A percentile compares a stretch with the other conserved stretches of the same genome.
These are phyloP conservation scores for Solanum pimpinellifolium DNA, from an alignment of 257 asterid species.

Conservation along the genomic window DNA sequence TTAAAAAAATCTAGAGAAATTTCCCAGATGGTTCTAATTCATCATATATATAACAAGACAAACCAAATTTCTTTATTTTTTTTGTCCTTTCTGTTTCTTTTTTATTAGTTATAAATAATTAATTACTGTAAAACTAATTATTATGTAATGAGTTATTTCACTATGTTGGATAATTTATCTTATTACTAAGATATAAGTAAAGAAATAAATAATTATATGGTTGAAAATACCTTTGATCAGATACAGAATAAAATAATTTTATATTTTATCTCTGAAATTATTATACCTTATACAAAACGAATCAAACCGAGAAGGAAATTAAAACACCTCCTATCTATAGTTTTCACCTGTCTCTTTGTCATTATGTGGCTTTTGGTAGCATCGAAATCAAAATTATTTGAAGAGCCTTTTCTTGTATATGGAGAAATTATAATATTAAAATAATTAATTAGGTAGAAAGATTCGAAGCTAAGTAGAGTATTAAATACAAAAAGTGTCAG, in stretches of 20 bases:
- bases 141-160: no score
- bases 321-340: not conserved
- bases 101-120: not conserved
- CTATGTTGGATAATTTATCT: not conserved
- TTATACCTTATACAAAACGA: no score
- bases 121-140: no score
- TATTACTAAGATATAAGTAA: no score
- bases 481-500: not conserved
- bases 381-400: not conserved
- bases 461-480: not conserved
- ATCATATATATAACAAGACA: not conserved
- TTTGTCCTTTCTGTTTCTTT: not conserved
- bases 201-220: no score
- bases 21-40: no score
- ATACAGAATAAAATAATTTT: rapidly evolving
- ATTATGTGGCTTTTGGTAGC: not conserved
- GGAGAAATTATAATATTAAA: not conserved
- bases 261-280: no score
- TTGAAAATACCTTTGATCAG: no score
- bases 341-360: not conserved
- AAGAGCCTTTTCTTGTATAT: not conserved
- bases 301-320: not conserved
- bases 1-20: no score
- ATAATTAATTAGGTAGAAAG: not conserved
- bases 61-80: not conserved